phyloP scores from a whole-genome alignment of 441 rosid species.

The Macaranga tanarius region DNA sequence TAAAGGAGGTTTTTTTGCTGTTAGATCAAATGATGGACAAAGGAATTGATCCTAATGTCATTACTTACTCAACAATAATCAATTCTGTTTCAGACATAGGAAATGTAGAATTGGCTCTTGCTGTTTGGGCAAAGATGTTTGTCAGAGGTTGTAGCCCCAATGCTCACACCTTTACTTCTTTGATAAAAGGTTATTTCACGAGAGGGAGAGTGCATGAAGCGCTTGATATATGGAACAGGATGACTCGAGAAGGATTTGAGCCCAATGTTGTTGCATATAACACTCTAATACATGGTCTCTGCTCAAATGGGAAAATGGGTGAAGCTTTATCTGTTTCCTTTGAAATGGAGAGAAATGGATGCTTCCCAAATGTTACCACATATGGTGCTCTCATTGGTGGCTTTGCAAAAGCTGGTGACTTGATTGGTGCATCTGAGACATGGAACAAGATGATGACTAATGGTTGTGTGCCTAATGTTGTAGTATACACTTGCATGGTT shows the following conservation, averaged over 20 bases:
- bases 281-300: constrained; percentile 63
- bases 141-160: constrained; percentile 71
- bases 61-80: constrained; percentile 70
- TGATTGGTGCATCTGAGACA: constrained; percentile 55
- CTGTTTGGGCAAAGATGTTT: constrained; percentile 64
- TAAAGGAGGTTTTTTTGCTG: constrained; percentile 51
- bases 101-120: constrained; percentile 53
- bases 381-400: constrained; percentile 72
- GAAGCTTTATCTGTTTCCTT: constrained; percentile 50
- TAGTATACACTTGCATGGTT: constrained; percentile 82
- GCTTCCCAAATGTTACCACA: constrained; percentile 53
- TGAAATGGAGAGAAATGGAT: constrained; percentile 59
- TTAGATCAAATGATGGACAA: constrained; percentile 50
- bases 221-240: constrained; percentile 55
- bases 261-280: constrained; percentile 69
- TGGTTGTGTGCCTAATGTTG: constrained; percentile 70
- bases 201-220: constrained; percentile 53
- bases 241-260: constrained; percentile 46
- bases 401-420: constrained; percentile 62
- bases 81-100: constrained; percentile 52
- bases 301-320: constrained; percentile 46
- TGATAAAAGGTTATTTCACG: constrained; percentile 67
- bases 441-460: constrained; percentile 80
- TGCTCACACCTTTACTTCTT: constrained; percentile 60
- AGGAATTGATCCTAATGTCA: constrained; percentile 59